Conservation (phyloP, 148 eudicot species). For the Rhododendron ferrugineum region DNA sequence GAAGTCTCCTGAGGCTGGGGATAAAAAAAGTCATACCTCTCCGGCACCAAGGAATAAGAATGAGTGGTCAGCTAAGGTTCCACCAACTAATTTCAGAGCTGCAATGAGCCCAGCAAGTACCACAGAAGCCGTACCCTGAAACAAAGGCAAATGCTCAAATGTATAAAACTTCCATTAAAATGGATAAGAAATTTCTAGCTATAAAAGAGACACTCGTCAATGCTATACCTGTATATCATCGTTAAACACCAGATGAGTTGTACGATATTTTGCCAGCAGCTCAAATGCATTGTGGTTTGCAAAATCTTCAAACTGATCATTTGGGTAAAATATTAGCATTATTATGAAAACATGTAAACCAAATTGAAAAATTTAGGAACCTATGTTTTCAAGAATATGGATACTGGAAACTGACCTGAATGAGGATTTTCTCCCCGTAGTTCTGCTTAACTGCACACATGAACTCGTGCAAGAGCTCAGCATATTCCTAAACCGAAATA, state of each 20-base stretch:
- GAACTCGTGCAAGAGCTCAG: constrained; percentile 66
- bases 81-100: constrained; percentile 56
- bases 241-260: constrained; percentile 79
- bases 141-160: neutral
- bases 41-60: constrained; percentile 94
- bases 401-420: constrained; percentile 45
- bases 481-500: constrained; percentile 45
- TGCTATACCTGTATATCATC: constrained; percentile 83
- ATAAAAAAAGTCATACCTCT: constrained; percentile 44
- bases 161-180: neutral
- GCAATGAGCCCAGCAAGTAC: constrained; percentile 83
- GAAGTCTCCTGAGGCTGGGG: neutral
- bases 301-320: constrained; percentile 83
- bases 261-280: constrained; percentile 64
- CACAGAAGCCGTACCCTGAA: constrained; percentile 93
- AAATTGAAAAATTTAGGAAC: neutral
- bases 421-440: constrained; percentile 81
- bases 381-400: too few relatives aligned
- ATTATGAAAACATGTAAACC: neutral
- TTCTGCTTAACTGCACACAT: constrained; percentile 88
- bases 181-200: neutral
- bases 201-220: neutral
- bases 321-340: constrained; percentile 5
- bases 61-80: constrained; percentile 75
- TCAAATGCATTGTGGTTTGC: constrained; percentile 94